A percentile compares a stretch with the other conserved stretches of the same genome.
These are phyloP conservation scores for Aspergillus quadricinctus DNA, from an alignment of 2,329 filamentous ascomycete genomes.

Conservation along the genomic window DNA sequence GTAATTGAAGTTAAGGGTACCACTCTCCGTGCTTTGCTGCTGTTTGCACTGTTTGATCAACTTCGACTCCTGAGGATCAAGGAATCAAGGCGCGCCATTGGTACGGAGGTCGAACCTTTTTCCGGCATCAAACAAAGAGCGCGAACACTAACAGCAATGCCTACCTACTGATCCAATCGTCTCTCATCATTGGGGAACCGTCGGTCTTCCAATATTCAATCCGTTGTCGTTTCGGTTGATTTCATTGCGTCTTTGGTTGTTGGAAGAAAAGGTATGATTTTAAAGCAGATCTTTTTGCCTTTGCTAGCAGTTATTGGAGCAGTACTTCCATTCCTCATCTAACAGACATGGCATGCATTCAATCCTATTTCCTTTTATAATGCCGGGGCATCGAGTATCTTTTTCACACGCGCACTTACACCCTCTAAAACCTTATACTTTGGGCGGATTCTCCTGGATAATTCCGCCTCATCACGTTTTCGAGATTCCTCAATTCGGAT, in stretches of 20 bases:
- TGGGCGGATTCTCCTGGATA: neutral
- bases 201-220: too few relatives aligned
- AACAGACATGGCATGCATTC: neutral
- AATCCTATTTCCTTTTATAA: neutral
- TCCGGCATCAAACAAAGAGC: neutral
- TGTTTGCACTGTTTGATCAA: neutral
- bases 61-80: neutral
- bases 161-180: too few relatives aligned
- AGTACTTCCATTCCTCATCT: neutral
- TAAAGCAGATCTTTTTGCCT: neutral
- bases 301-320: neutral
- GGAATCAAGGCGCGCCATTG: neutral
- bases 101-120: neutral
- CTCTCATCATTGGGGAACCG: too few relatives aligned
- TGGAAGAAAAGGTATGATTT: neutral
- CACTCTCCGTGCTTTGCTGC: neutral
- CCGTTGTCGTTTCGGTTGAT: too few relatives aligned
- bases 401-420: neutral
- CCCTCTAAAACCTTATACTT: neutral
- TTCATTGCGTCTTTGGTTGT: neutral
- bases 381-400: neutral
- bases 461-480: neutral
- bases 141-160: too few relatives aligned
- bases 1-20: neutral
- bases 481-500: too few relatives aligned